These are phyloP conservation scores for Lanmaoa pseudosensibilis DNA, from an alignment of 768 basidiomycete species.

Conservation along the genomic window DNA sequence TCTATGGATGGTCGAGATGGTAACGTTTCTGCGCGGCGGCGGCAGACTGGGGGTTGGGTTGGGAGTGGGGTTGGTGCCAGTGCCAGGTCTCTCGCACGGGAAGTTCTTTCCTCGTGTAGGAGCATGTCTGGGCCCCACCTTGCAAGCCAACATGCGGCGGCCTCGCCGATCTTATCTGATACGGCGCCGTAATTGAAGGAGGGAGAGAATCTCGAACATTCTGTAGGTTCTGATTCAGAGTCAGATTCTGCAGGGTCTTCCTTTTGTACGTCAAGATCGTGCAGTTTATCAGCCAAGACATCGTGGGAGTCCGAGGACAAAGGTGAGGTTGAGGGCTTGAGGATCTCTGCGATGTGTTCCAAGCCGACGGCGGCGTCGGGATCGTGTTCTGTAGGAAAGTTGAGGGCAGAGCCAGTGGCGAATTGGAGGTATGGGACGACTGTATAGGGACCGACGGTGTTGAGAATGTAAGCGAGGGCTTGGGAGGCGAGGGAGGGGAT, in stretches of 20 bases:
- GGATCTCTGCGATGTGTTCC: constrained; percentile 59
- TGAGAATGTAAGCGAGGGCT: constrained; percentile 68
- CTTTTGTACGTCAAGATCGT: constrained; percentile 35
- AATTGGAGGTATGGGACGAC: constrained; percentile 77
- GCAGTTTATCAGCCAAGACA: constrained; percentile 31
- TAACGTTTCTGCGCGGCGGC: constrained; percentile 33
- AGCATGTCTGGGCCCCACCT: constrained; percentile 85
- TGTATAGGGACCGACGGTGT: constrained; percentile 77
- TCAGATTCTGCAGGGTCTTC: constrained; percentile 39
- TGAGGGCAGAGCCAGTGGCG: constrained; percentile 70
- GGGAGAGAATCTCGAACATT: constrained; percentile 26
- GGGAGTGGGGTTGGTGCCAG: constrained; percentile 19
- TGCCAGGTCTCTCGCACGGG: constrained; percentile 15
- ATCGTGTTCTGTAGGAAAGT: constrained; percentile 42
- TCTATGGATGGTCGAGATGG: constrained; percentile 22
- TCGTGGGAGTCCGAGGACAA: constrained; percentile 18
- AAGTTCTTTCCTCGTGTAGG: constrained; percentile 50
- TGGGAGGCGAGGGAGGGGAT: constrained; percentile 75
- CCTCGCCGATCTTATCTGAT: constrained; percentile 89
- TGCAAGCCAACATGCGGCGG: constrained; percentile 82
- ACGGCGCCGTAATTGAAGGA: constrained; percentile 82
- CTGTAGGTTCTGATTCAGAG: constrained; percentile 27
- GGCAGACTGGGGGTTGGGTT: constrained; percentile 14
- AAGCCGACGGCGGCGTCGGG: constrained; percentile 67
- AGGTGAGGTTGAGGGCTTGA: constrained; percentile 36